These are phyloP conservation scores for Sergeia podlipaevii DNA, from an alignment of 208 protist genomes.

Conservation along the genomic window DNA sequence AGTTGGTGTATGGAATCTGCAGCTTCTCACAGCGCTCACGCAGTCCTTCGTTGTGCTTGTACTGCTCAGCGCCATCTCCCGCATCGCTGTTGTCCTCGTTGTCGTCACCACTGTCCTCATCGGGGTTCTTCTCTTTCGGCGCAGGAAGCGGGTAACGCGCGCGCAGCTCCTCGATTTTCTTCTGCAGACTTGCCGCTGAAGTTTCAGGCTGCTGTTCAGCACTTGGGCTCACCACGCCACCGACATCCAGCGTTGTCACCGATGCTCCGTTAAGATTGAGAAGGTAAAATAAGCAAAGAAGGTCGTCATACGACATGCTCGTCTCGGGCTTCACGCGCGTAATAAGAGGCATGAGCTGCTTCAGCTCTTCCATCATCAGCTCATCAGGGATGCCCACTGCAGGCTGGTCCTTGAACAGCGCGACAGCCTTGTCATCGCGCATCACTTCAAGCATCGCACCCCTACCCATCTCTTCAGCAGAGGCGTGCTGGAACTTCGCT, in stretches of 20 bases:
- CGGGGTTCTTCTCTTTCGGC: constrained; percentile 6
- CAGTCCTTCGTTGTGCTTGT: constrained; percentile 55
- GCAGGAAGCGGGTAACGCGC: constrained; percentile 59
- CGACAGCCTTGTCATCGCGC: constrained; percentile 11
- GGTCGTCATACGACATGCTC: constrained; percentile 56
- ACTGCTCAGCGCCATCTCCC: constrained; percentile 25
- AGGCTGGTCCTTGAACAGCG: constrained; percentile 17
- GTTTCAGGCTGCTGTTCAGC: constrained; percentile 23
- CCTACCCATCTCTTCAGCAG: not conserved
- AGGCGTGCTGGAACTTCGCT: not conserved
- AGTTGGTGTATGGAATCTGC: constrained; percentile 49
- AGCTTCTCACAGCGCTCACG: constrained; percentile 47
- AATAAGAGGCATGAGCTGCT: constrained; percentile 32
- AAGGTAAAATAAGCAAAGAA: constrained; percentile 38
- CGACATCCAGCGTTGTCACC: constrained; percentile 28
- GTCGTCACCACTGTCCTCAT: not conserved
- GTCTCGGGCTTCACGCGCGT: constrained; percentile 44
- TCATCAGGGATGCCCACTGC: constrained; percentile 55
- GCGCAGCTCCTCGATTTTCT: constrained; percentile 44
- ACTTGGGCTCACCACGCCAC: constrained; percentile 31
- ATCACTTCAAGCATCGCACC: not conserved
- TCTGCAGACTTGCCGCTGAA: constrained; percentile 31
- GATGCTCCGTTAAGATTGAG: constrained; percentile 23
- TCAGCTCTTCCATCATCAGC: constrained; percentile 21
- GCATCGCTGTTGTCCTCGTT: constrained; percentile 19